phyloP scores from a whole-genome alignment of 768 basidiomycete species.

The Rhodotorula toruloides region DNA sequence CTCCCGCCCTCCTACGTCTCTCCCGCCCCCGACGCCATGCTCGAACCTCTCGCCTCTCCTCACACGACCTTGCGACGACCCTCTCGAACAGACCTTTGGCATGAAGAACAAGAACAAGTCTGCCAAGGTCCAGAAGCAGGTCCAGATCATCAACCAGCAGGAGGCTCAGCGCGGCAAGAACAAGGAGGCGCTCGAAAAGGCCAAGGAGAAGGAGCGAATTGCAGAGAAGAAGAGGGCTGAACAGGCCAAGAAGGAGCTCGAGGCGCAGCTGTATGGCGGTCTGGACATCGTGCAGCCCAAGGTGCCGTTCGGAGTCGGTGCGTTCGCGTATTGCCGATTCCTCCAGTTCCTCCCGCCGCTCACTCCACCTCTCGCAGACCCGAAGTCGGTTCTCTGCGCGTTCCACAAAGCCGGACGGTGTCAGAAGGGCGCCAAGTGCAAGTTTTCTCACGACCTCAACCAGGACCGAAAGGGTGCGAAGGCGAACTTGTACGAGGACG shows the following conservation, averaged over 20 bases:
- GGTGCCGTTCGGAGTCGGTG: slow-evolving; percentile 76
- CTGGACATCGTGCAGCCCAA: slow-evolving; percentile 47
- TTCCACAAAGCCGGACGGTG: slow-evolving; percentile 89
- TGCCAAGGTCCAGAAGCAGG: slow-evolving; percentile 79
- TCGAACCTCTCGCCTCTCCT: neutral
- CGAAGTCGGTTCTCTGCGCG: slow-evolving; percentile 85
- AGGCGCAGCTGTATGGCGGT: slow-evolving; percentile 51
- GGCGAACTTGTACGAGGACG: slow-evolving; percentile 88
- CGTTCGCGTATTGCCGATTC: slow-evolving; percentile 25
- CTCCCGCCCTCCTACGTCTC: neutral
- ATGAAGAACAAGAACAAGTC: slow-evolving; percentile 79
- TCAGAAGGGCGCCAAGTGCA: slow-evolving; percentile 78
- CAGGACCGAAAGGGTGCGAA: slow-evolving; percentile 89
- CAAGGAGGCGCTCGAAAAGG: slow-evolving; percentile 71
- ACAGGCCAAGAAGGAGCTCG: slow-evolving; percentile 57
- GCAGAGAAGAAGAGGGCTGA: slow-evolving; percentile 44
- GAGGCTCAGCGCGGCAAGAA: slow-evolving; percentile 71
- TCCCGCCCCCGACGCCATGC: neutral
- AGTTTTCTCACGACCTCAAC: slow-evolving; percentile 90
- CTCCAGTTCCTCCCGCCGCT: neutral
- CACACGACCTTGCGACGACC: neutral
- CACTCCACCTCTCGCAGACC: slow-evolving; percentile 53
- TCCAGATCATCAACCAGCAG: slow-evolving; percentile 73
- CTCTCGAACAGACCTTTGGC: slow-evolving; percentile 48
- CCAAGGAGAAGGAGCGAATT: slow-evolving; percentile 57